Percentiles rank a stretch among this genome's conserved stretches.
Conservation (phyloP, 2,329 filamentous ascomycete genomes). For the Penicillium janthinellum region DNA sequence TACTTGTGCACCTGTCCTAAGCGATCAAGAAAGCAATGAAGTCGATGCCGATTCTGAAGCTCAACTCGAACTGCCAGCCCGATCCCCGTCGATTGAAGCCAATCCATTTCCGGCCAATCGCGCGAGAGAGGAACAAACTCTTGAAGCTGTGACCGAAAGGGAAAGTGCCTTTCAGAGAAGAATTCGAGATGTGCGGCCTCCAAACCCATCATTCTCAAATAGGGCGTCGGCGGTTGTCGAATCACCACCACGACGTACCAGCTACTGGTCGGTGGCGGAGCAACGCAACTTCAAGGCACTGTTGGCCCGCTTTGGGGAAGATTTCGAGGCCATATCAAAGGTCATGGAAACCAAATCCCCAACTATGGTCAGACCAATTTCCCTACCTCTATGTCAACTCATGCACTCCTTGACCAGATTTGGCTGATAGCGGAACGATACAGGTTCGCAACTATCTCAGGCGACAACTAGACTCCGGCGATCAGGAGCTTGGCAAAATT, state of each 20-base stretch:
- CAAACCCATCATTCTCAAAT: background rate
- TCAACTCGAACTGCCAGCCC: background rate
- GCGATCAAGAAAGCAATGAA: background rate
- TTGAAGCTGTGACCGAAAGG: too few relatives aligned
- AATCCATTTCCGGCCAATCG: background rate
- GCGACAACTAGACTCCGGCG: background rate
- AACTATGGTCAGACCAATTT: background rate
- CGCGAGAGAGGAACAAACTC: background rate
- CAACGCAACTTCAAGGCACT: background rate
- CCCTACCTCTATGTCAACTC: background rate
- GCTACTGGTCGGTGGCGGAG: background rate
- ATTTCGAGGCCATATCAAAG: background rate
- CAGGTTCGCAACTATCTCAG: background rate
- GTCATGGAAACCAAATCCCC: background rate
- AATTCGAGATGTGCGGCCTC: background rate
- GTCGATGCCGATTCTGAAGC: background rate
- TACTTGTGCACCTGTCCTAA: background rate
- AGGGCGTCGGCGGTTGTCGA: background rate
- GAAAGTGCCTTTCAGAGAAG: background rate
- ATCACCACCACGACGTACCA: background rate
- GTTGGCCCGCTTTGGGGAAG: background rate
- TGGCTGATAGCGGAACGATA: background rate
- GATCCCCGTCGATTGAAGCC: background rate
- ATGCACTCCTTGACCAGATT: background rate
- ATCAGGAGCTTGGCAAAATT: background rate